A percentile compares a stretch with the other conserved stretches of the same genome.
phyloP scores from a whole-genome alignment of 305 asterid genomes.

The Fraxinus xanthoxyloides region DNA sequence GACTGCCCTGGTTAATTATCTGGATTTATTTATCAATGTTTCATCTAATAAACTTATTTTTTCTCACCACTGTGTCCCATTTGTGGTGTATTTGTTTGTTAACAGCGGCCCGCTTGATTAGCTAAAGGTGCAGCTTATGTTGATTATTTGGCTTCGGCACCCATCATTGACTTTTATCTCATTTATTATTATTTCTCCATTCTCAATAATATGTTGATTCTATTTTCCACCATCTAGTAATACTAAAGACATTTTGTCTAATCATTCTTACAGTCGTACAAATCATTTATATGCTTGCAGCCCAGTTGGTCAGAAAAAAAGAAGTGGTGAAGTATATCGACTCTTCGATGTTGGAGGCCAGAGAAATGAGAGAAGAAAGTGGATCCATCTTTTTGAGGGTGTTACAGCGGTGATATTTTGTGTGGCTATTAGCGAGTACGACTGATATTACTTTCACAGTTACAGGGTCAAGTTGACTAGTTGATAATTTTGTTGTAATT shows the following conservation, averaged over 20 bases:
- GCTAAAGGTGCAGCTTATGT: constrained; percentile 9
- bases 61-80: background rate
- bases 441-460: constrained; percentile 20
- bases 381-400: constrained; percentile 99
- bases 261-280: constrained; percentile 1
- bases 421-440: constrained; percentile 98
- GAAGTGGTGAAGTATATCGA: constrained; percentile 92
- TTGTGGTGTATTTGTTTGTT: background rate
- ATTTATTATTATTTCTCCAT: constrained; percentile 4
- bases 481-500: background rate
- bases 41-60: background rate
- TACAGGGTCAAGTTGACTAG: constrained; percentile 12
- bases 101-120: background rate
- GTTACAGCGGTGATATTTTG: constrained; percentile 98
- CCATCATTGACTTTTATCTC: background rate
- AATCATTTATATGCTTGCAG: constrained; percentile 53
- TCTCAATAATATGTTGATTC: background rate
- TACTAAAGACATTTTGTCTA: constrained; percentile 4
- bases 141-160: background rate
- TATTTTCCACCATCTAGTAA: constrained; percentile 18
- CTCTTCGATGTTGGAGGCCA: constrained; percentile 99
- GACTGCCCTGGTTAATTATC: background rate
- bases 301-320: constrained; percentile 97
- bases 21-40: background rate
- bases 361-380: constrained; percentile 97